Conservation (phyloP, 768 basidiomycete genomes). For the Udeniomyces megalosporus region DNA sequence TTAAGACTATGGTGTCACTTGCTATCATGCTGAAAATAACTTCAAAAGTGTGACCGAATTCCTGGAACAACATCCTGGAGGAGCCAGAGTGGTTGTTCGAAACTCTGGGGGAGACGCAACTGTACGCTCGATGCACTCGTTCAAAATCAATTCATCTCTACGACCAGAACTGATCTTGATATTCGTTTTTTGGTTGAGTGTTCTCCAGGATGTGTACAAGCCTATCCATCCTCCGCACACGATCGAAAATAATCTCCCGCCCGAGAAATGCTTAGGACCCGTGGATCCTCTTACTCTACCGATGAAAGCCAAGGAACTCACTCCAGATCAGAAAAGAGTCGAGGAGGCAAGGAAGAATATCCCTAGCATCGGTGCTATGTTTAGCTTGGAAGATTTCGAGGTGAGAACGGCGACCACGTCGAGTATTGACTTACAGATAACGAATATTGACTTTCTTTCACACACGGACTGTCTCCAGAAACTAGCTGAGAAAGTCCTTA, state of each 20-base stretch:
- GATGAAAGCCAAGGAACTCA: slow-evolving; percentile 16
- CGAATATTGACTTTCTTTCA: too few species aligned
- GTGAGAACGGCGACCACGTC: too few species aligned
- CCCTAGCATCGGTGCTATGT: slow-evolving; percentile 26
- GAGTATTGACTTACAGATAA: too few species aligned
- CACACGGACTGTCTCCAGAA: slow-evolving; percentile 7
- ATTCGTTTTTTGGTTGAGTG: too few species aligned
- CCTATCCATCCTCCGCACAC: slow-evolving; percentile 30
- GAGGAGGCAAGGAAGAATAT: slow-evolving; percentile 23
- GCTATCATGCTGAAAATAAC: too few species aligned
- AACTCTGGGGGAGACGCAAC: slow-evolving; percentile 3
- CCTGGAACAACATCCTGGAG: slow-evolving; percentile 19
- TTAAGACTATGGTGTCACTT: too few species aligned
- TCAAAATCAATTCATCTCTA: not conserved
- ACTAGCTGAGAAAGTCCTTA: slow-evolving; percentile 29
- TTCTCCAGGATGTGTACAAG: slow-evolving; percentile 12
- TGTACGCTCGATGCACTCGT: not conserved
- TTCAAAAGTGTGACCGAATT: slow-evolving; percentile 27
- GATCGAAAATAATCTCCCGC: slow-evolving; percentile 25
- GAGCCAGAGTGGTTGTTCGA: not conserved
- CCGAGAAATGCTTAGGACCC: slow-evolving; percentile 25
- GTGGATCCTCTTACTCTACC: slow-evolving; percentile 28
- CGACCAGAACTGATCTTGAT: too few species aligned
- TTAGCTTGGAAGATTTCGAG: slow-evolving; percentile 31
- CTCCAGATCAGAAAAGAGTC: slow-evolving; percentile 28